phyloP scores from a whole-genome alignment of 345 rosid species.

The Eucalyptus tenuipes region DNA sequence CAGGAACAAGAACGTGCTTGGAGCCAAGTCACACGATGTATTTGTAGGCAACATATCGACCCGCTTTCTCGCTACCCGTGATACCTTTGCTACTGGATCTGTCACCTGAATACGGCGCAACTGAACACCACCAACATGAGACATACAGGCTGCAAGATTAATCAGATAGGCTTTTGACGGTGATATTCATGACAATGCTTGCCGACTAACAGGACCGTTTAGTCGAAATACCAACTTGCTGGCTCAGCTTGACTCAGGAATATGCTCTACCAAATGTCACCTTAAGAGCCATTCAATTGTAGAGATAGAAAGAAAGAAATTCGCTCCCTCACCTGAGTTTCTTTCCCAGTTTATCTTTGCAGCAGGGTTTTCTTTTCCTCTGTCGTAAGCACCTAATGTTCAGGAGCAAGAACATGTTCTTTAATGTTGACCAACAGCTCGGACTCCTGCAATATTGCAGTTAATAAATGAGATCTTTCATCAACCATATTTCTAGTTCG shows the following conservation, averaged over 20 bases:
- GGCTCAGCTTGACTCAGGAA: background rate
- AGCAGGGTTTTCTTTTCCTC: slow-evolving; percentile 36
- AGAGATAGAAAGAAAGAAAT: background rate
- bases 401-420: slow-evolving; percentile 33
- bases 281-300: background rate
- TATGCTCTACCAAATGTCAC: background rate
- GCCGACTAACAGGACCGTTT: background rate
- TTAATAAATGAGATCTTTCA: background rate
- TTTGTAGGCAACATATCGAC: slow-evolving; percentile 11
- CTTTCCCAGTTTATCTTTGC: slow-evolving; percentile 30
- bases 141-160: background rate
- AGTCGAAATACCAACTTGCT: background rate
- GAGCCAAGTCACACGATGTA: background rate
- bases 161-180: background rate
- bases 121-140: background rate
- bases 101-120: slow-evolving; percentile 5
- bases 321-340: slow-evolving; percentile 15
- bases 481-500: background rate
- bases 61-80: slow-evolving; percentile 8
- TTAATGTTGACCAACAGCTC: slow-evolving; percentile 28
- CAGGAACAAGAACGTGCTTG: slow-evolving; percentile 32
- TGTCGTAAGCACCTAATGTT: slow-evolving; percentile 24
- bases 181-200: background rate
- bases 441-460: slow-evolving; percentile 9
- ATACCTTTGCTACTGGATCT: slow-evolving; percentile 11